Evolutionary conservation across 2,329 filamentous ascomycete genomes (phyloP).

Genomic region (Emergomyces orientalis): DNA sequence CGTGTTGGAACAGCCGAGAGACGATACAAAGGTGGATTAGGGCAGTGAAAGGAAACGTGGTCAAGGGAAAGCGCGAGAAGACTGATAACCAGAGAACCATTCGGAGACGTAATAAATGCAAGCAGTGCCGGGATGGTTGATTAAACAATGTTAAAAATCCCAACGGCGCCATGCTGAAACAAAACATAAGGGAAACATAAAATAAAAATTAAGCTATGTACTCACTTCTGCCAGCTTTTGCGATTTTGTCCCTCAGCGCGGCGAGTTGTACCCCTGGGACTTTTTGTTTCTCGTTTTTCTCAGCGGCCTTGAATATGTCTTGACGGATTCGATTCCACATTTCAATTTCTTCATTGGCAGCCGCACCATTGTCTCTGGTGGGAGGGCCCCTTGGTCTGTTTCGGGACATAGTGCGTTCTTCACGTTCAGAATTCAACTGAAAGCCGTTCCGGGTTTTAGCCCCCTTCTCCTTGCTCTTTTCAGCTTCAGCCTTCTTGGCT

Average conservation of each 20-base stretch:
- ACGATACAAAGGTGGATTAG: background rate
- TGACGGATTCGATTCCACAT: slow-evolving; percentile 38
- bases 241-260: slow-evolving; percentile 37
- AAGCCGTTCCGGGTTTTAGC: background rate
- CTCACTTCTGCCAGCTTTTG: slow-evolving; percentile 35
- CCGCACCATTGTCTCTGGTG: slow-evolving; percentile 35
- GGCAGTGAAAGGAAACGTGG: background rate
- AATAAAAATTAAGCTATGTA: slow-evolving; percentile 10
- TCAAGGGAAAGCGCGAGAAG: background rate
- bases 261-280: slow-evolving; percentile 33
- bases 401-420: slow-evolving; percentile 28
- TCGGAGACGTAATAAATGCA: background rate
- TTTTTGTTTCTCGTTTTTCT: slow-evolving; percentile 37
- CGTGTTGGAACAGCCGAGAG: background rate
- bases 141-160: background rate
- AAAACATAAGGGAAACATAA: too few relatives aligned
- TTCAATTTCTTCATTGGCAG: slow-evolving; percentile 37
- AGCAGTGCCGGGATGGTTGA: background rate
- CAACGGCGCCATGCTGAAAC: background rate
- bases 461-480: background rate
- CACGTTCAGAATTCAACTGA: background rate
- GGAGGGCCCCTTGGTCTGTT: slow-evolving; percentile 33
- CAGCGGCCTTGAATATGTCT: slow-evolving; percentile 35
- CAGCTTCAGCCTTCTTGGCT: background rate
- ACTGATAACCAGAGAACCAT: background rate